Base-by-base conservation (phyloP, 1,139 yeast genomes). In the Suhomyces anneliseae region DNA sequence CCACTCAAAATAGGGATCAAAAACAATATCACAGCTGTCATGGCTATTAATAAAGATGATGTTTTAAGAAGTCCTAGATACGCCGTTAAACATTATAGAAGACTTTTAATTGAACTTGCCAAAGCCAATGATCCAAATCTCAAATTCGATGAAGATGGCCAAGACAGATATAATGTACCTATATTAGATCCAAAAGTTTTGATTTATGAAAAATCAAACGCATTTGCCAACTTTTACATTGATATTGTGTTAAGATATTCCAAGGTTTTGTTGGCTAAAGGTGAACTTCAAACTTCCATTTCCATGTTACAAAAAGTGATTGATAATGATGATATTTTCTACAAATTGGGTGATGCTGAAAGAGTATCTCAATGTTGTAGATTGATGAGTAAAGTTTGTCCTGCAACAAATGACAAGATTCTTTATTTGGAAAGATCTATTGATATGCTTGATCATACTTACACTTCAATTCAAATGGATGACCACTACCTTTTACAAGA, bases 41-140 rank as follows among this genome's bases (percentile, higher is more conserved):
- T 70, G 53, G 80, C 77, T 12, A 68, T 75, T 42, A 72, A 73
- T 49, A 75, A 75, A 52, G 79, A 75, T 54, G 80, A 75, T 49
- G 77, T 72, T 11, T 60, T 74, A 47, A 60, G 60, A 43, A 69
- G 75, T 48, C 79, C 80, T 4, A 59, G 76, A 36, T 65, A 69
- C 53, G 77, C 80, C 1, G 76, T 68, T 2, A 75, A 75, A 49
- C 79, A 75, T 55, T 75, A 75, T 52, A 59, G 78, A 43, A 56
- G 76, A 50, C 54, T 75, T 5, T 60, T 75, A 46, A 59, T 72
- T 15, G 71, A 72, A 42, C 51, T 74, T 47, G 76, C 76, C 8
- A 64, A 60, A 41, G 54, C 58, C n/a, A 68, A 57, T 6, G 61
- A 64, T 42, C 64, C 70, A 0, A 51, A 53, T 19, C 39, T 65